Percentiles rank a stretch among this genome's conserved stretches.
These are phyloP conservation scores for Ceriops zippeliana DNA, from an alignment of 345 rosid species.

Conservation along the genomic window DNA sequence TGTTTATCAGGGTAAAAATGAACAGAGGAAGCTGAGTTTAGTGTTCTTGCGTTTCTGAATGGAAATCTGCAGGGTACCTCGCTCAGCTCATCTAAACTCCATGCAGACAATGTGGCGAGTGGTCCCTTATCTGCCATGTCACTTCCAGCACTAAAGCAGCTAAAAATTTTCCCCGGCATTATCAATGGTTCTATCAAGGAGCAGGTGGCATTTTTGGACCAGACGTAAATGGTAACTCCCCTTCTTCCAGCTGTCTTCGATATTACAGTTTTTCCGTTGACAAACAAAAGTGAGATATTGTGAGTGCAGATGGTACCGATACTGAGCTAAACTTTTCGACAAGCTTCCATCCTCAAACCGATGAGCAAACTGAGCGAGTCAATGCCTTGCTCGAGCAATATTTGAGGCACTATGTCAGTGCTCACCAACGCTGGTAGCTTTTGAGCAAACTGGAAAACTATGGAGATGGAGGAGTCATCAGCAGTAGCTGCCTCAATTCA, in stretches of 20 bases:
- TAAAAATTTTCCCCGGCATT: conserved; percentile 19
- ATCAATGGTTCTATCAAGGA: conserved; percentile 18
- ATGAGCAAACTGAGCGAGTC: too few species aligned
- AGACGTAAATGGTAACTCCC: conserved; percentile 13
- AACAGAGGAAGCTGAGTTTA: background rate
- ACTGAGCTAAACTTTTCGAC: too few species aligned
- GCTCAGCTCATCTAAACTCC: conserved; percentile 43
- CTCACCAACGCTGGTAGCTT: conserved; percentile 13
- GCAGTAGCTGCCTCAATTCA: conserved; percentile 28
- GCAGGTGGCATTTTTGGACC: conserved; percentile 15
- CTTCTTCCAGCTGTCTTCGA: background rate
- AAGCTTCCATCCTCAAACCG: too few species aligned
- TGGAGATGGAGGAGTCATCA: conserved; percentile 29
- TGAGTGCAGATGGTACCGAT: conserved; percentile 22
- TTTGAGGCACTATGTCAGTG: too few species aligned
- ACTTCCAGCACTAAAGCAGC: conserved; percentile 23
- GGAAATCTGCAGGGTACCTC: conserved; percentile 42
- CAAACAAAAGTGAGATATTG: conserved; percentile 11
- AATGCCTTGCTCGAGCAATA: too few species aligned
- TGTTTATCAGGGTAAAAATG: background rate
- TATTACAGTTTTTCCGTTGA: conserved; percentile 8
- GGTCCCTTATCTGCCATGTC: conserved; percentile 38
- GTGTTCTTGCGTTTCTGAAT: conserved; percentile 18
- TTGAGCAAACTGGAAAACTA: conserved; percentile 24
- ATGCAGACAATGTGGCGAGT: conserved; percentile 28